Evolutionary conservation across 2,329 filamentous ascomycete species (phyloP).

Genomic region (Ceratocystiopsis brevicomis): DNA sequence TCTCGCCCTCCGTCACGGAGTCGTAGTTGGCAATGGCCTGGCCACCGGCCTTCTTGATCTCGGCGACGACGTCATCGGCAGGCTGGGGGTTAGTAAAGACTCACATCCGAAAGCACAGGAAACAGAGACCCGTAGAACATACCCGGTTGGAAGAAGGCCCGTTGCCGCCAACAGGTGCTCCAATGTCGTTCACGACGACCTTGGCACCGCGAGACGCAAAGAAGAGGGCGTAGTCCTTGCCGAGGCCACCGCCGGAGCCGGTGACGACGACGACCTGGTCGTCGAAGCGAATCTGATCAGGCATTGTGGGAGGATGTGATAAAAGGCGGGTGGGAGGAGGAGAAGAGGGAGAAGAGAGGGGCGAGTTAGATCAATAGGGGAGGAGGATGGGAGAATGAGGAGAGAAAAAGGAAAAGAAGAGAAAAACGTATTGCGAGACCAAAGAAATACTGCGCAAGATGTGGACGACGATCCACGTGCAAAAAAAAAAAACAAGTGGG

Average conservation of each 20-base stretch:
- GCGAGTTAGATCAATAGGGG: not conserved
- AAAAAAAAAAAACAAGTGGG: conserved; percentile 2
- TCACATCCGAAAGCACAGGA: no score
- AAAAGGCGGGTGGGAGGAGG: not conserved
- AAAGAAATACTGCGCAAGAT: no score
- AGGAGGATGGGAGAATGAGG: not conserved
- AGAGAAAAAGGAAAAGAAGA: not conserved
- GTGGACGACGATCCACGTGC: conserved; percentile 2
- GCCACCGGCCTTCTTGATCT: conserved; percentile 74
- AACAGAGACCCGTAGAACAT: not conserved
- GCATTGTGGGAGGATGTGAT: conserved; percentile 24
- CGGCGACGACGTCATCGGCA: conserved; percentile 64
- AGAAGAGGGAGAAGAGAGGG: not conserved
- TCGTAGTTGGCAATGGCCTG: conserved; percentile 98
- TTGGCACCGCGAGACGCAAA: conserved; percentile 68
- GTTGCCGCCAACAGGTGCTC: conserved; percentile 37
- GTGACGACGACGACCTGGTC: conserved; percentile 80
- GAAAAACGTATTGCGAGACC: not conserved
- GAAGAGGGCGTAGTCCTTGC: conserved; percentile 70
- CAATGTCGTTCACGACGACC: conserved; percentile 82
- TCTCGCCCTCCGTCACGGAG: conserved; percentile 78
- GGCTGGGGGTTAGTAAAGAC: conserved; percentile 28
- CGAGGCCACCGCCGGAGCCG: conserved; percentile 65
- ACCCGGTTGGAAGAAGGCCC: conserved; percentile 3
- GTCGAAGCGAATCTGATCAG: conserved; percentile 56